phyloP scores from a whole-genome alignment of 2,329 filamentous ascomycete species.

The Trichoderma sp. region DNA sequence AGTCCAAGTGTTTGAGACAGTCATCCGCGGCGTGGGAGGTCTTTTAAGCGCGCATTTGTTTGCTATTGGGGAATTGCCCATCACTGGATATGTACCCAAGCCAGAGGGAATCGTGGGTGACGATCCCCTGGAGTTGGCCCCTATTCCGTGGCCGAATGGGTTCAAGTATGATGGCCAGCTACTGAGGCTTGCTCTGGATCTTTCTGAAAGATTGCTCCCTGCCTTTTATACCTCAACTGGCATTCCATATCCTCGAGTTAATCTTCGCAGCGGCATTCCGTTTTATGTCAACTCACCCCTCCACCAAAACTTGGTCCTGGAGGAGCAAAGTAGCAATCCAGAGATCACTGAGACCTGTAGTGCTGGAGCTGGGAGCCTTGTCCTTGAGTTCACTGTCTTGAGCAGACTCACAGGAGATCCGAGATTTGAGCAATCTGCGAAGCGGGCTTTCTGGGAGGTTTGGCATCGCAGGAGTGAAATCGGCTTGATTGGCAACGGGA shows the following conservation, averaged over 20 bases:
- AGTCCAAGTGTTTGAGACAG: constrained; percentile 97
- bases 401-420: constrained; percentile 84
- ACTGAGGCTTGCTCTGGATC: constrained; percentile 82
- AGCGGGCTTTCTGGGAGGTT: constrained; percentile 96
- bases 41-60: constrained; percentile 93
- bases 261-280: constrained; percentile 85
- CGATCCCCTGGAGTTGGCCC: constrained; percentile 52
- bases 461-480: constrained; percentile 86
- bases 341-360: constrained; percentile 97
- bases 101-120: constrained; percentile 34
- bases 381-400: constrained; percentile 89
- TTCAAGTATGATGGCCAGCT: constrained; percentile 89
- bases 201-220: constrained; percentile 81
- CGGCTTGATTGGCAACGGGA: constrained; percentile 85
- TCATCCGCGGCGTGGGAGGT: constrained; percentile 90
- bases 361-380: constrained; percentile 92
- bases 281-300: constrained; percentile 89
- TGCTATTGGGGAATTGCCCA: constrained; percentile 86
- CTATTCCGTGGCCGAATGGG: constrained; percentile 74
- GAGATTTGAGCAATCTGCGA: constrained; percentile 87
- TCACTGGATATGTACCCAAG: constrained; percentile 71
- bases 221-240: constrained; percentile 92
- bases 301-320: constrained; percentile 53
- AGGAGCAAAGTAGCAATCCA: constrained; percentile 45
- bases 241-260: constrained; percentile 92